A percentile compares a stretch with the other conserved stretches of the same genome.
These are phyloP conservation scores for Marvania coccoides DNA, from an alignment of 139 green algal species.

Conservation along the genomic window DNA sequence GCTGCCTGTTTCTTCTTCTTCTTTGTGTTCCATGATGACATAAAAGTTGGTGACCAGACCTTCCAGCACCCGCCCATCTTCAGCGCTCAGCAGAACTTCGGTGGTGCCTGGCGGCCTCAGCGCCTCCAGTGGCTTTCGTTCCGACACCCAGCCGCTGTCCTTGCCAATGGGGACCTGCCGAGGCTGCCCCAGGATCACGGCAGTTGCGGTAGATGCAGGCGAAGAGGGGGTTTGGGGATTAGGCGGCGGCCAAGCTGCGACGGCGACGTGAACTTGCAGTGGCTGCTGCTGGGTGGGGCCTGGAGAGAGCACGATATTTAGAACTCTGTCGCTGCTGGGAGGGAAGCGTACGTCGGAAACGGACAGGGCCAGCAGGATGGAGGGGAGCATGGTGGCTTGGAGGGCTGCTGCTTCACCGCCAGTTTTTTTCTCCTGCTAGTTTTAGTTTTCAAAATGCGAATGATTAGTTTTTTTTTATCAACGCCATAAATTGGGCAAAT, in stretches of 20 bases:
- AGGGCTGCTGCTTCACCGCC: neutral
- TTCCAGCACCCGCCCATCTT: conserved; percentile 27
- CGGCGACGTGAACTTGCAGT: no score
- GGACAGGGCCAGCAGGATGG: neutral
- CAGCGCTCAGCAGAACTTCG: conserved; percentile 34
- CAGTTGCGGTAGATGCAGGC: neutral
- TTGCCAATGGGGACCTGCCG: conserved; percentile 15
- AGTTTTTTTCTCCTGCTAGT: no score
- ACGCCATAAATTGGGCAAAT: no score
- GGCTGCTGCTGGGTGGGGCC: no score
- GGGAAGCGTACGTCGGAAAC: neutral
- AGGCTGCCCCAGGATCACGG: conserved; percentile 11
- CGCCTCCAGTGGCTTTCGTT: conserved; percentile 6
- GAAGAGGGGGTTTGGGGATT: no score
- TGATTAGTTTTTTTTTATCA: no score
- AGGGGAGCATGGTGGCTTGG: neutral
- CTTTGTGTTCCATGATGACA: conserved; percentile 13
- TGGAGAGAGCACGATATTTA: no score
- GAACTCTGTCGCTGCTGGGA: no score
- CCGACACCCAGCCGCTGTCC: conserved; percentile 23
- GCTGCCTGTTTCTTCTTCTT: neutral
- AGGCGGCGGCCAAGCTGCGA: no score
- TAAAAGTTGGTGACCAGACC: conserved; percentile 46
- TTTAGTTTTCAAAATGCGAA: no score
- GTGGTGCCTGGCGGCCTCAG: neutral